Conservation (phyloP, 805 yeast species). For the Saccharomycopsis sp. region DNA sequence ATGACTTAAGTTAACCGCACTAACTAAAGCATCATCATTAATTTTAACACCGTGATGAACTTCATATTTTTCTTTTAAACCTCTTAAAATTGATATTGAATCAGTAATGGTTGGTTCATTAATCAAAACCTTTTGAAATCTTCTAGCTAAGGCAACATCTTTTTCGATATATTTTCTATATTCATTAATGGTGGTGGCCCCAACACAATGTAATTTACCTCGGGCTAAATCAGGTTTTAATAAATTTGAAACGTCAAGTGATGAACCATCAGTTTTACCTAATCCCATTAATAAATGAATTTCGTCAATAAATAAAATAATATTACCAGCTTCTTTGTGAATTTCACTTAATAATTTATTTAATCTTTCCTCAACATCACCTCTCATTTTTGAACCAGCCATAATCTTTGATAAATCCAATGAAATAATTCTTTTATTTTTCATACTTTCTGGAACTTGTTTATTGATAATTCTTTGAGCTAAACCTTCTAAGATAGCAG, state of each 20-base stretch:
- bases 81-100: conserved; percentile 84
- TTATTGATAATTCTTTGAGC: conserved; percentile 89
- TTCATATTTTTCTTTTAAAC: conserved; percentile 87
- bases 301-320: conserved; percentile 83
- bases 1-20: conserved; percentile 84
- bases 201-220: conserved; percentile 81
- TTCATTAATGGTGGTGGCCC: conserved; percentile 94
- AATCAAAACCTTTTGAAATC: conserved; percentile 82
- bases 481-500: conserved; percentile 92
- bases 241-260: conserved; percentile 85
- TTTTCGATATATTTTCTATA: conserved; percentile 88
- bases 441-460: conserved; percentile 92
- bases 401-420: conserved; percentile 82
- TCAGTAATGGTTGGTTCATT: conserved; percentile 87
- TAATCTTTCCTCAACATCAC: conserved; percentile 89
- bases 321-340: conserved; percentile 45
- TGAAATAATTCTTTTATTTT: conserved; percentile 72
- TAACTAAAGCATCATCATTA: conserved; percentile 83
- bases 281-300: conserved; percentile 81
- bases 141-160: conserved; percentile 90
- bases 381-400: conserved; percentile 92
- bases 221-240: conserved; percentile 91
- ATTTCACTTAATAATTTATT: conserved; percentile 76
- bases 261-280: conserved; percentile 86
- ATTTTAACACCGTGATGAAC: conserved; percentile 97